Evolutionary conservation across 2,329 filamentous ascomycete species (phyloP), one percentile per base, ranked within the genome.

Genomic region (Aspergillus tamarii): DNA sequence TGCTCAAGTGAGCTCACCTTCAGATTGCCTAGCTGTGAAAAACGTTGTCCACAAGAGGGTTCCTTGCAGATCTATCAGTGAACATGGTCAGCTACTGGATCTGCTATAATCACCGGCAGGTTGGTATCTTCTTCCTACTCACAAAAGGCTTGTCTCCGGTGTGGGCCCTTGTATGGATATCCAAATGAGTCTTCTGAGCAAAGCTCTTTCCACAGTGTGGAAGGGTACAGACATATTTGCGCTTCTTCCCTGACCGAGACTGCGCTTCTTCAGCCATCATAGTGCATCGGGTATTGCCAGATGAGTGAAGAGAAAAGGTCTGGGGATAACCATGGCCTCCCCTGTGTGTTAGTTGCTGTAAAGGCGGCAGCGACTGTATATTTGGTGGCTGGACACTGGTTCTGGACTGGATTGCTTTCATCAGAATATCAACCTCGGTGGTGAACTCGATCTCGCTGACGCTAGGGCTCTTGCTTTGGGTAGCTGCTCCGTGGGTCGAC

Each of bases 131-230:
- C 14, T 16, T 41, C n/a, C 16, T 52, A 83, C 92, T 84, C 82
- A 96, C 91, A 76, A 94, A 97, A 64, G 94, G 94, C 76, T 93
- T 95, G 60, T 91, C 88, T 19, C 95, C 95, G 2, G 92, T 97
- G 78, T 99, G 95, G 5, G 91, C 90, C 67, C 94, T 87, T 53
- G 87, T 89, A 77, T 99, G 95, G 56, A 96, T 97, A 65, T 95
- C 91, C 12, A 97, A 85, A 72, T 98, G 94, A 1, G 94, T 97
- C 80, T 94, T 96, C 75, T 98, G 94, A 64, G 88, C 88, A 77
- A 97, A 98, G 66, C 86, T 88, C 82, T 95, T 96, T 70, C 84
- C 83, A 77, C 94, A 98, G 46, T 87, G 87, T 9, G 88, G 85
- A 45, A 93, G 84, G 23, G 84, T 85, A 79, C 95, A 99, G 21